These are phyloP conservation scores for Cryptosporidium sp. DNA, from an alignment of 169 alveolate species.

Conservation along the genomic window DNA sequence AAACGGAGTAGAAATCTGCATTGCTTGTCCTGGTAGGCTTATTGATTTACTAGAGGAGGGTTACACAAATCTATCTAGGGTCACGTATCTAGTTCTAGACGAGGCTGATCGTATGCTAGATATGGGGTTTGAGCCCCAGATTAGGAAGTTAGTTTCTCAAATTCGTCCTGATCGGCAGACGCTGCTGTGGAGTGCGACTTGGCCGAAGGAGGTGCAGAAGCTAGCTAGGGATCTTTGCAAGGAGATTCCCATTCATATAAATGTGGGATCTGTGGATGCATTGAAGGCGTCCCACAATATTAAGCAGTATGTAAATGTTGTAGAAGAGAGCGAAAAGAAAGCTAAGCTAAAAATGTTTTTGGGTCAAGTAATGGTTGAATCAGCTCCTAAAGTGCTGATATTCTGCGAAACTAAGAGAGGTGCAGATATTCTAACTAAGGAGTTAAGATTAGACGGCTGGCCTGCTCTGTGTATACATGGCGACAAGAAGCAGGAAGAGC, in stretches of 20 bases:
- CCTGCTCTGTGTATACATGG: constrained; percentile 97
- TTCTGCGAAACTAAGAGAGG: constrained; percentile 86
- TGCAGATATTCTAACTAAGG: constrained; percentile 90
- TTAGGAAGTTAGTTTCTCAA: constrained; percentile 92
- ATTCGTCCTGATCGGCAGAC: constrained; percentile 94
- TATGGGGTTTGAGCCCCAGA: constrained; percentile 99
- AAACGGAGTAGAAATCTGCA: constrained; percentile 95
- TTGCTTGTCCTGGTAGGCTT: constrained; percentile 97
- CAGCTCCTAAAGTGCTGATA: constrained; percentile 83
- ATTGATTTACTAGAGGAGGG: constrained; percentile 93
- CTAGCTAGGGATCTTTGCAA: constrained; percentile 94
- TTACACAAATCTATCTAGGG: constrained; percentile 93
- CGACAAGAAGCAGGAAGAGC: constrained; percentile 94
- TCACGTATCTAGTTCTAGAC: constrained; percentile 97
- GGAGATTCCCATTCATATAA: constrained; percentile 95
- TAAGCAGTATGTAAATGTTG: constrained; percentile 88
- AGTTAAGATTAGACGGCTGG: constrained; percentile 91
- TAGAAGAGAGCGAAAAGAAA: constrained; percentile 82
- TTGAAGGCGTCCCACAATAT: constrained; percentile 92
- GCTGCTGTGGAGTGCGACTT: constrained; percentile 98
- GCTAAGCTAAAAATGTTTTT: constrained; percentile 59
- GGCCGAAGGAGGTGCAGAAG: constrained; percentile 97
- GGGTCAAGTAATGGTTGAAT: constrained; percentile 72
- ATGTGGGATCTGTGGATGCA: constrained; percentile 93
- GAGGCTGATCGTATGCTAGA: constrained; percentile 99